Evolutionary conservation across 768 basidiomycete genomes (phyloP), one percentile per base, ranked within the genome.

Genomic region (Auriscalpium vulgare): DNA sequence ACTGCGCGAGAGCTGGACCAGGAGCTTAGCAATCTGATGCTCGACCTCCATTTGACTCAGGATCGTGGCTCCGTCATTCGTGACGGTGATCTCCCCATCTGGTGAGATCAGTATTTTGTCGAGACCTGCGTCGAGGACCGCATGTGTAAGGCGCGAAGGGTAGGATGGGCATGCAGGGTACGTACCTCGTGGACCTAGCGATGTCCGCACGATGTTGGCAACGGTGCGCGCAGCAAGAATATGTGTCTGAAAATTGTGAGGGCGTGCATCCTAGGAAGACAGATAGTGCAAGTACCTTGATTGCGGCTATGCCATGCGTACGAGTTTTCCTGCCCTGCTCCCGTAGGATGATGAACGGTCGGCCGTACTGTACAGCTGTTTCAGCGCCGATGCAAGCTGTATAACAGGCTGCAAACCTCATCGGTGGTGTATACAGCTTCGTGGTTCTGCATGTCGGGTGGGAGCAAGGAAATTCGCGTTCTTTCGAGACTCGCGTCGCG

Each of bases 41-140:
- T 98, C 95, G 51, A 98, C 95, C 71, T 97, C 92, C 94, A 99
- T 97, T 76, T 97, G 95, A 21, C 93, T 84, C 55, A 99, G 77
- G 63, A 99, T 99, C 21, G 97, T 99, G 7, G 97, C 97, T 50
- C 97, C 97, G 72, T 99, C 97, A 72, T 99, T 99, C 13, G 97
- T 98, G 38, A 98, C 95, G 36, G 95, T 98, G 66, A 99, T 98
- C 65, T 99, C 97, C 50, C 97, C 97, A 76, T 98, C 97, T 19
- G 95, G 87, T 34, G 91, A 92, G 63, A 94, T 92, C 64, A 94
- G 80, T 65, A 94, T 92, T 80, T 94, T 94, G 77, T 94, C 91
- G 50, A 97, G 82, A 46, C 95, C 93, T 95, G 59, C 11, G 63
- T 48, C 36, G 23, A 37, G 45, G 8, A 46, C 38, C 38, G 40